phyloP scores from a whole-genome alignment of 441 rosid species.

The Eutrema salsugineum region DNA sequence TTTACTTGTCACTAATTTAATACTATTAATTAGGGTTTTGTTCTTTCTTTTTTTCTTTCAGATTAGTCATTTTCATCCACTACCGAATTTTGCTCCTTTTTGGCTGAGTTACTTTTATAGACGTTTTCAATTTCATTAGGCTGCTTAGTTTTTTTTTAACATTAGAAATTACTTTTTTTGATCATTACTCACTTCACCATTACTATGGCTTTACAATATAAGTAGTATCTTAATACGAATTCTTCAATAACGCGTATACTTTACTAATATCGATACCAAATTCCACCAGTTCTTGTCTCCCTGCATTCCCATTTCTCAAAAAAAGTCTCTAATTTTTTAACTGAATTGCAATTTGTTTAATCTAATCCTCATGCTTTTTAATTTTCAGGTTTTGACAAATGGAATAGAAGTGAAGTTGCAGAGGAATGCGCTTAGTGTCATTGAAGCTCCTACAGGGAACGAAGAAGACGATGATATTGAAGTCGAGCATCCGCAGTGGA shows the following conservation, averaged over 20 bases:
- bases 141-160: not conserved
- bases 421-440: constrained; percentile 94
- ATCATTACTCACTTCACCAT: constrained; percentile 10
- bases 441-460: constrained; percentile 91
- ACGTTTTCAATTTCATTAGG: not conserved
- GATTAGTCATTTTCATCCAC: constrained; percentile 28
- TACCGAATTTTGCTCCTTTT: constrained; percentile 1
- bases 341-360: not conserved
- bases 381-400: constrained; percentile 78
- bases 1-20: constrained; percentile 25
- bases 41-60: constrained; percentile 1
- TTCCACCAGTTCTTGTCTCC: constrained; percentile 31
- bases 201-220: constrained; percentile 1
- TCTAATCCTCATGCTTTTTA: not conserved
- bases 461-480: constrained; percentile 78
- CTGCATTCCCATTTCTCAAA: constrained; percentile 21
- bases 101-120: constrained; percentile 3
- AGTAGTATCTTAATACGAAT: constrained; percentile 3
- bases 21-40: not conserved
- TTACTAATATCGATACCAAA: constrained; percentile 18
- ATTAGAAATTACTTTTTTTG: not conserved
- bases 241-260: constrained; percentile 10
- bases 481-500: constrained; percentile 63
- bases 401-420: constrained; percentile 97
- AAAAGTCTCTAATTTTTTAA: not conserved